A percentile compares a stretch with the other conserved stretches of the same genome.
Conservation (phyloP, 139 green algal genomes). For the Chlamydomonas sp. region DNA sequence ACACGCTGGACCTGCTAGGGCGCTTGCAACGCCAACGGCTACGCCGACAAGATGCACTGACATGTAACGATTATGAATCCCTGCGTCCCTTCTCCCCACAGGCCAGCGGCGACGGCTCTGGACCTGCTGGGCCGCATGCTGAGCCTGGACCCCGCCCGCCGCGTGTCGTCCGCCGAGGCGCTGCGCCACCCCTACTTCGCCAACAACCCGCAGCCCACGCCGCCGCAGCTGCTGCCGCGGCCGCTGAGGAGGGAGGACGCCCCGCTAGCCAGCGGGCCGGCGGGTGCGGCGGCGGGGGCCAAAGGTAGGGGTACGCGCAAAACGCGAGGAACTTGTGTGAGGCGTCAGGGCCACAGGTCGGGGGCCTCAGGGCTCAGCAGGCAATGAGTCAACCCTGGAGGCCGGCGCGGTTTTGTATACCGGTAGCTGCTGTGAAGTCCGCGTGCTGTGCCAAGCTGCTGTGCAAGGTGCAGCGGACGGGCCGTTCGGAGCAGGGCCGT, state of each 20-base stretch:
- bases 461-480: too few species aligned
- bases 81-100: neutral
- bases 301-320: too few species aligned
- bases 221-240: constrained; percentile 59
- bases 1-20: constrained; percentile 66
- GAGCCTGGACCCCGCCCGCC: constrained; percentile 52
- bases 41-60: neutral
- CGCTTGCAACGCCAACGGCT: constrained; percentile 34
- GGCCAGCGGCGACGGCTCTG: constrained; percentile 72
- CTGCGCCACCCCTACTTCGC: constrained; percentile 71
- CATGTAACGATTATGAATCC: neutral
- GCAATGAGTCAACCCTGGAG: too few species aligned
- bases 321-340: too few species aligned
- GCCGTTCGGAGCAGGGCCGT: too few species aligned
- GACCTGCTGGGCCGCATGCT: constrained; percentile 65
- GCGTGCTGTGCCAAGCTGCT: too few species aligned
- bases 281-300: too few species aligned
- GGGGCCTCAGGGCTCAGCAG: too few species aligned
- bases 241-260: constrained; percentile 56
- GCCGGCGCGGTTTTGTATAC: too few species aligned
- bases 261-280: constrained; percentile 30
- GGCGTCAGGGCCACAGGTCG: too few species aligned
- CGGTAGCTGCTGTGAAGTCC: too few species aligned
- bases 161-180: constrained; percentile 28
- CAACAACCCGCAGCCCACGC: constrained; percentile 65